A percentile compares a stretch with the other conserved stretches of the same genome.
Evolutionary conservation across 208 protist species (phyloP).

Genomic region (Leishmania guyanensis): DNA sequence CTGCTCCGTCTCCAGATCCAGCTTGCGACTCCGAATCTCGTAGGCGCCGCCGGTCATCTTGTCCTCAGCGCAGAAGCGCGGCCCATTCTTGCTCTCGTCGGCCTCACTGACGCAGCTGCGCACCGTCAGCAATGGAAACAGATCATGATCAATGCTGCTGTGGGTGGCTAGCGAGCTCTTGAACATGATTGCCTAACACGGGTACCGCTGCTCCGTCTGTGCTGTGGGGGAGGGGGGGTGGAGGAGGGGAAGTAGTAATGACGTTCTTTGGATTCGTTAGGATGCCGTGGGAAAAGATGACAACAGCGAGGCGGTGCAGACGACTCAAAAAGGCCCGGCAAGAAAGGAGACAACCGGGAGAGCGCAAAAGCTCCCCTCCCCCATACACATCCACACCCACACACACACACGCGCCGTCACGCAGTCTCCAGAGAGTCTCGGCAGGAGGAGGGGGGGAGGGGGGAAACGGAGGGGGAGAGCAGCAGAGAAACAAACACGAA

Average conservation of each 20-base stretch:
- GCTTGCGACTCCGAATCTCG: conserved; percentile 55
- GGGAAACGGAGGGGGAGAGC: neutral
- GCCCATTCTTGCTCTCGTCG: conserved; percentile 71
- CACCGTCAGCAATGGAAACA: conserved; percentile 76
- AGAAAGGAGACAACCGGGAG: neutral
- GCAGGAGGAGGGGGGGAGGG: neutral
- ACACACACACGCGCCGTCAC: neutral
- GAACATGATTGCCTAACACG: conserved; percentile 27
- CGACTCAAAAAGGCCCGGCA: neutral
- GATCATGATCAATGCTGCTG: conserved; percentile 41
- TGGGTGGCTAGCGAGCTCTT: conserved; percentile 42
- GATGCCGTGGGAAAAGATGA: neutral
- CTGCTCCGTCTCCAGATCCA: conserved; percentile 13
- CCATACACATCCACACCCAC: neutral
- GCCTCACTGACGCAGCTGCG: conserved; percentile 78
- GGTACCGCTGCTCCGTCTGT: neutral
- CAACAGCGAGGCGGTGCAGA: neutral
- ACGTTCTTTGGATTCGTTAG: neutral
- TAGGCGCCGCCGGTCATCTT: conserved; percentile 65
- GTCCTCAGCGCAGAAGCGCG: conserved; percentile 80
- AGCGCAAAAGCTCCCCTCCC: neutral
- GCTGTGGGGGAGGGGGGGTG: neutral
- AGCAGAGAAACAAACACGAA: neutral
- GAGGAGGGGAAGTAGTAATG: neutral
- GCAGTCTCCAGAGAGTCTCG: neutral